Evolutionary conservation across 768 basidiomycete genomes (phyloP), one percentile per base, ranked within the genome.

Genomic region (Naganishia antarctica): DNA sequence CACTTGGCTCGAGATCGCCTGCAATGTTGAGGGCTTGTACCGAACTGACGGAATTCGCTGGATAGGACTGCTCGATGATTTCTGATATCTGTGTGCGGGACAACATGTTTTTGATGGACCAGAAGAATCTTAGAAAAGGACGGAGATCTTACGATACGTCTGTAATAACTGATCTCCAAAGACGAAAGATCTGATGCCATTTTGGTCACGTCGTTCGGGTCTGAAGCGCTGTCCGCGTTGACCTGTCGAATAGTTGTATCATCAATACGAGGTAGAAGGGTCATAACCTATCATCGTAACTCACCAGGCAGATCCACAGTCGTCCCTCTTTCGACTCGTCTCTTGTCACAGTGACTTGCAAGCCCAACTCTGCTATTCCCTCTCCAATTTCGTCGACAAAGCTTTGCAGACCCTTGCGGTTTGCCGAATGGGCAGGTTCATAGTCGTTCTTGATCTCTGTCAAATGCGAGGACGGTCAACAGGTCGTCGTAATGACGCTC

Each of bases 21-120:
- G 61, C 66, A 21, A 63, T 67, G 15, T 41, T 37, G 16, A 73
- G 53, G 1, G 76, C 76, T 32, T 66, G 65, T 25, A 64, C 69
- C 5, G 68, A 67, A 1, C 70, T 69, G 31, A 77, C 63, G 4
- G 76, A 77, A 59, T 75, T 74, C 16, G 68, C 74, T 18, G 76
- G 76, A 48, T 75, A 77, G 0, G 74, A 75, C 2, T 57, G 53
- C 26, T 59, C 64, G 37, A 77, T 69, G 45, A 77, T 72, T 29
- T 58, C 69, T 25, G 70, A 51, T 15, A 74, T 64, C 51, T 61
- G 57, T 47, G 26, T 16, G 18, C n/a, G 29, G 3, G 16, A 49
- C 15, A 4, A 57, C 13, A 37, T n/a, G n/a, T n/a, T n/a, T n/a
- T n/a, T n/a, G 15, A 16, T 15, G 51, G n/a, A 23, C 21, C 1